Base-by-base conservation (phyloP, 441 rosid genomes). In the Erodium texanum region DNA sequence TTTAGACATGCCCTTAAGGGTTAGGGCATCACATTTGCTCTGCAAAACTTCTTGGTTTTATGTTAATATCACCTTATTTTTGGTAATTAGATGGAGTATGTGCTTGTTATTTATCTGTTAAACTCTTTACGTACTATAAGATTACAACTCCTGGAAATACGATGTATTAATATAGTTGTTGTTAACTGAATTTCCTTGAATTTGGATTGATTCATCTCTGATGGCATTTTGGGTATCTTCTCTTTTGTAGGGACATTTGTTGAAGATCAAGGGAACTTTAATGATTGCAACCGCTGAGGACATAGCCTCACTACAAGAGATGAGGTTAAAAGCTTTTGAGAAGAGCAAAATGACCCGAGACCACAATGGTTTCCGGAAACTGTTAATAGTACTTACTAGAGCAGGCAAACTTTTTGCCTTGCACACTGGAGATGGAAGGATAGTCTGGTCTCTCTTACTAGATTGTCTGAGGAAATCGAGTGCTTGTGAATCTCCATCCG, bases 241-340 rank as follows among this genome's bases (percentile, higher is more conserved):
- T 29, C 66, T 66, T 43, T 73, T 9, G 9, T 48, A 95, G 98
- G 99, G 97, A 66, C 99, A 95, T 67, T 5, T 87, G 77, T 80
- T 95, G 82, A 95, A 93, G 83, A 89, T 95, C 67, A 95, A 95
- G 76, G 98, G 96, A 20, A 85, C 96, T 61, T 83, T 95, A 75
- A 87, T 95, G 97, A 86, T 95, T 77, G 98, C 99, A 73, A 88
- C 83, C 80, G 91, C 96, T 52, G 97, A 92, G 74, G 99, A 95
- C 65, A 85, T 92, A 38, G 97, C 77, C 65, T 89, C 86, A 71
- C 87, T 95, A 68, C 97, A 90, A 82, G 87, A 77, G 66, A 80
- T 92, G 86, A 86, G 98, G 80, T 73, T 95, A 78, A 89, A 84
- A 79, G 85, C 85, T 77, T 92, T 97, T 59, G 96, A 90, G 80